Conservation (phyloP, 1,284 basidiomycete species). For the Tilletia setariae region DNA sequence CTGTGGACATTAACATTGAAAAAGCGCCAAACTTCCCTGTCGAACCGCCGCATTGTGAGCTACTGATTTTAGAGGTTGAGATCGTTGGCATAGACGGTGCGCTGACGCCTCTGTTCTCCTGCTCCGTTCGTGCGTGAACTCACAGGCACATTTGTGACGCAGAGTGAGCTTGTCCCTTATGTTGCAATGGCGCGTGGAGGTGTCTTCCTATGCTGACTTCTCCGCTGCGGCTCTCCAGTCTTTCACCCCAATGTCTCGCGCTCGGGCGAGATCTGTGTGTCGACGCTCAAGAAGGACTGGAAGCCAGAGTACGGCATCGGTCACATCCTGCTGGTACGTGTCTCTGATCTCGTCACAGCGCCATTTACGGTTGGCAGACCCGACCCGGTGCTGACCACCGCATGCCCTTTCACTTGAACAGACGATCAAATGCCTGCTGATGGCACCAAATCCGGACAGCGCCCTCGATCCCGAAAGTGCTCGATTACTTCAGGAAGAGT, state of each 20-base stretch:
- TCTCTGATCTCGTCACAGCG: neutral
- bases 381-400: neutral
- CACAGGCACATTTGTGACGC: constrained; percentile 11
- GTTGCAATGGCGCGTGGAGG: no score
- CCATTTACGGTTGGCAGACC: neutral
- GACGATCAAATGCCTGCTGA: constrained; percentile 81
- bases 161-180: neutral
- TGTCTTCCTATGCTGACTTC: neutral
- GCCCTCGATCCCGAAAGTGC: constrained; percentile 92
- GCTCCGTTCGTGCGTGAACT: neutral
- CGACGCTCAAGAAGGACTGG: constrained; percentile 97
- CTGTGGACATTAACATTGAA: constrained; percentile 32
- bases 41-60: constrained; percentile 25
- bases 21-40: constrained; percentile 28
- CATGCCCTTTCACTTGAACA: neutral
- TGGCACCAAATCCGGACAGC: constrained; percentile 92
- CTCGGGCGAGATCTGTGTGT: constrained; percentile 89
- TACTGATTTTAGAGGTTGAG: no score
- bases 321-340: constrained; percentile 71
- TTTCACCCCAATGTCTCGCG: constrained; percentile 94
- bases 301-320: constrained; percentile 82
- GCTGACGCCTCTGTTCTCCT: neutral
- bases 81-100: no score
- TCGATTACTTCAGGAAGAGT: constrained; percentile 74
- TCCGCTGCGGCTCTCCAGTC: constrained; percentile 60